Conservation (phyloP, 208 protist species). For the Acanthamoeba healyi region DNA sequence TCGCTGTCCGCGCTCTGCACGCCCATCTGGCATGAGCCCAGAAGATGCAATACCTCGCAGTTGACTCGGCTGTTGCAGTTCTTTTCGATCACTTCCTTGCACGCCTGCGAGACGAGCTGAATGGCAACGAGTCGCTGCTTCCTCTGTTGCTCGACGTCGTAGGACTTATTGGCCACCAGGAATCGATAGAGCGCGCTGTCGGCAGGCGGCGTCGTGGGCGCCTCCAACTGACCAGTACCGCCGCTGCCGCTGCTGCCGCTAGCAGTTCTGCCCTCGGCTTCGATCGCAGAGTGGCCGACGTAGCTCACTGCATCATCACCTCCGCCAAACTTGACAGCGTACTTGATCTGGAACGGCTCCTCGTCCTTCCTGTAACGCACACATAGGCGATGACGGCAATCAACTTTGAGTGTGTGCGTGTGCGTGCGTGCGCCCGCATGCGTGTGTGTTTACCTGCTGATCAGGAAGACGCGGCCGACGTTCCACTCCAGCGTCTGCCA, state of each 20-base stretch:
- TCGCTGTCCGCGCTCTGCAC: constrained; percentile 56
- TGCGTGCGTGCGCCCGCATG: too few relatives aligned
- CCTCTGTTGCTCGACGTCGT: constrained; percentile 12
- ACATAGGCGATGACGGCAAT: background rate
- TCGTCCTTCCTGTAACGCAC: constrained; percentile 15
- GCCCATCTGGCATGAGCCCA: constrained; percentile 69
- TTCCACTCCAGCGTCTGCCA: constrained; percentile 13
- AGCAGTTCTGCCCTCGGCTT: background rate
- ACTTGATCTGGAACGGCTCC: constrained; percentile 63
- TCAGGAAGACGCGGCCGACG: constrained; percentile 47
- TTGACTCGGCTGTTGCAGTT: background rate
- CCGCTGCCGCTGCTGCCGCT: too few relatives aligned
- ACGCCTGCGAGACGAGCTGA: background rate
- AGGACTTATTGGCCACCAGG: constrained; percentile 16
- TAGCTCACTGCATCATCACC: constrained; percentile 3
- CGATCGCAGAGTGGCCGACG: background rate
- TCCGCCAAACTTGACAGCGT: constrained; percentile 27
- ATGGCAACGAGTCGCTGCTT: background rate
- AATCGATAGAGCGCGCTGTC: constrained; percentile 15
- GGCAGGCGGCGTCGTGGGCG: background rate
- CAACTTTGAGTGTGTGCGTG: too few relatives aligned
- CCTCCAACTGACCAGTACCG: background rate
- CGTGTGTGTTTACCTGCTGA: constrained; percentile 21
- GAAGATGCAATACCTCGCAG: constrained; percentile 20
- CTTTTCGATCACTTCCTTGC: constrained; percentile 11